Evolutionary conservation across 176 grass and related monocot species (phyloP).

Genomic region (Aegilops bicornis): DNA sequence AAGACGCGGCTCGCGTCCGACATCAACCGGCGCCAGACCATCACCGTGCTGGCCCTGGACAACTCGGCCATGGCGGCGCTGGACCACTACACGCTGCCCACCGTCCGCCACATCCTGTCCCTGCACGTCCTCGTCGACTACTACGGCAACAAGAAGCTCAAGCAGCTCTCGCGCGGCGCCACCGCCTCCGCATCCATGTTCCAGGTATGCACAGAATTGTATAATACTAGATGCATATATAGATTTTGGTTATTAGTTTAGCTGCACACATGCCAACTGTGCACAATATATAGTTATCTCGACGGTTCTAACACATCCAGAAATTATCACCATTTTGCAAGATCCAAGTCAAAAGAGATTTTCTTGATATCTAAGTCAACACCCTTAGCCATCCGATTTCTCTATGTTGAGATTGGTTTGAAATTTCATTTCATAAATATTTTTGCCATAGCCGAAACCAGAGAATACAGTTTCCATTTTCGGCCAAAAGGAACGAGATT

Average conservation of each 20-base stretch:
- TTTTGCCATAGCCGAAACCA: too few species aligned
- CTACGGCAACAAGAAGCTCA: conserved; percentile 86
- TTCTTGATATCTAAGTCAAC: too few species aligned
- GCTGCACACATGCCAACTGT: not conserved
- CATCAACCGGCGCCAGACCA: conserved; percentile 94
- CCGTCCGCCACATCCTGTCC: conserved; percentile 59
- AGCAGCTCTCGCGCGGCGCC: conserved; percentile 46
- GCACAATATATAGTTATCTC: too few species aligned
- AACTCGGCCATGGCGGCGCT: conserved; percentile 64
- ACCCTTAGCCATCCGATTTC: too few species aligned
- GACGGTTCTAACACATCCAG: not conserved
- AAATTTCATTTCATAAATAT: too few species aligned
- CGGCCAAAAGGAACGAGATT: too few species aligned
- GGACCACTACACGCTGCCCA: conserved; percentile 59
- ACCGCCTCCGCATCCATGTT: conserved; percentile 74
- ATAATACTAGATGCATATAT: too few species aligned
- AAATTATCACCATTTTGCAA: too few species aligned
- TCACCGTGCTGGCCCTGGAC: conserved; percentile 78
- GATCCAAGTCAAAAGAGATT: too few species aligned
- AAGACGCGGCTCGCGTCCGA: conserved; percentile 67
- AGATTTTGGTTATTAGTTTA: not conserved
- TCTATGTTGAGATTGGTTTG: too few species aligned
- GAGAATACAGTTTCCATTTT: too few species aligned
- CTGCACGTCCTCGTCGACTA: conserved; percentile 92
- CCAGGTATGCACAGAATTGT: conserved; percentile 34